These are phyloP conservation scores for Smallanthus sonchifolius DNA, from an alignment of 129 eudicot genomes.

Conservation along the genomic window DNA sequence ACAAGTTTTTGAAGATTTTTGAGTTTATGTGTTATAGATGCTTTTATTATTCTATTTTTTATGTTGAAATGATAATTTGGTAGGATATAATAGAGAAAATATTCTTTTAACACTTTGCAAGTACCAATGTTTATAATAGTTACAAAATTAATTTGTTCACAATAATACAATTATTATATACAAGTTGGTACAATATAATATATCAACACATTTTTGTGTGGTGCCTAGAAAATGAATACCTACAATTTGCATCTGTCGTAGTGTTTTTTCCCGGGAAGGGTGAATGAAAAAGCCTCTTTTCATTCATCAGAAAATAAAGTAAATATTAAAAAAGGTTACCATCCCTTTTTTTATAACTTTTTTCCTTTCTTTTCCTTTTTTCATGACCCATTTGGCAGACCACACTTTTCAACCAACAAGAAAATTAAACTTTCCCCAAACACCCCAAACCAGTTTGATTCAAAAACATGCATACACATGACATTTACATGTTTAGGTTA, in stretches of 20 bases:
- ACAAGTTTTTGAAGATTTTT: no score
- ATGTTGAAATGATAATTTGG: no score
- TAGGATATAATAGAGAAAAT: background rate
- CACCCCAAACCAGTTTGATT: background rate
- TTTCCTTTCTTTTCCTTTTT: slow-evolving; percentile 20
- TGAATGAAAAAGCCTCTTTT: slow-evolving; percentile 24
- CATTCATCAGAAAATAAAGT: slow-evolving; percentile 17
- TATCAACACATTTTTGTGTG: background rate
- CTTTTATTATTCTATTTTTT: no score
- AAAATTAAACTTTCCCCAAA: slow-evolving; percentile 4
- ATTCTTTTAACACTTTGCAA: background rate
- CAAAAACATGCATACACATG: background rate
- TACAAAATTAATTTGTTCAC: background rate
- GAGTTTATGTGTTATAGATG: no score
- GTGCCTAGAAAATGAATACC: background rate
- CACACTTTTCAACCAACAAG: slow-evolving; percentile 17
- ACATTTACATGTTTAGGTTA: background rate
- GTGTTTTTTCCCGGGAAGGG: slow-evolving; percentile 18
- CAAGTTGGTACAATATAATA: background rate
- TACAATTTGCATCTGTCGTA: background rate
- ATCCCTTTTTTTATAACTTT: slow-evolving; percentile 21
- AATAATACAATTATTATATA: background rate
- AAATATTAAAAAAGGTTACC: slow-evolving; percentile 4
- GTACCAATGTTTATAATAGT: background rate
- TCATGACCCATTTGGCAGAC: slow-evolving; percentile 16